Evolutionary conservation across 805 yeast species (phyloP).

Genomic region (Wickerhamomyces canadensis): DNA sequence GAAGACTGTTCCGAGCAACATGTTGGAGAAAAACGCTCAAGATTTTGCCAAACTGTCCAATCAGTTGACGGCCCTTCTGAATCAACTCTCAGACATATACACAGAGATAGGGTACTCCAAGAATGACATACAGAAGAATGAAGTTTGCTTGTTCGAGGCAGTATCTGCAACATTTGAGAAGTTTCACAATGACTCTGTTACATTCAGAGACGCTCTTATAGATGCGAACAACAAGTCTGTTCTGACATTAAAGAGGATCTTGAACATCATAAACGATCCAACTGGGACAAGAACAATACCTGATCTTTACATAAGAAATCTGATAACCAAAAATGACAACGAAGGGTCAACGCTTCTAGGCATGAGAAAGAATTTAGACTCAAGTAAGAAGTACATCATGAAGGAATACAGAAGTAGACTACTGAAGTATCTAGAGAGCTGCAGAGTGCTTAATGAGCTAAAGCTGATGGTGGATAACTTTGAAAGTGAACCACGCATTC

Average conservation of each 20-base stretch:
- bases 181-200: slow-evolving; percentile 32
- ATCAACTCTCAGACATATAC: slow-evolving; percentile 41
- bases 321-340: slow-evolving; percentile 19
- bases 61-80: slow-evolving; percentile 19
- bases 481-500: not conserved
- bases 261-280: slow-evolving; percentile 29
- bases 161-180: slow-evolving; percentile 44
- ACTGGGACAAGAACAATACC: slow-evolving; percentile 35
- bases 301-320: slow-evolving; percentile 35
- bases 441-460: slow-evolving; percentile 4
- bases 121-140: slow-evolving; percentile 43
- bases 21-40: slow-evolving; percentile 3
- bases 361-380: slow-evolving; percentile 26
- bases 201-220: slow-evolving; percentile 28
- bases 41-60: slow-evolving; percentile 14
- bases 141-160: slow-evolving; percentile 41
- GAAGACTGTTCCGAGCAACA: slow-evolving; percentile 13
- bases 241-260: slow-evolving; percentile 24
- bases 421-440: slow-evolving; percentile 15
- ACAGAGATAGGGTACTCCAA: slow-evolving; percentile 50
- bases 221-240: slow-evolving; percentile 25
- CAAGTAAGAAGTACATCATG: slow-evolving; percentile 28
- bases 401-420: slow-evolving; percentile 27
- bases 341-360: slow-evolving; percentile 29
- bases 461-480: slow-evolving; percentile 9